Evolutionary conservation across 805 yeast species (phyloP).

Genomic region (Candida maris): DNA sequence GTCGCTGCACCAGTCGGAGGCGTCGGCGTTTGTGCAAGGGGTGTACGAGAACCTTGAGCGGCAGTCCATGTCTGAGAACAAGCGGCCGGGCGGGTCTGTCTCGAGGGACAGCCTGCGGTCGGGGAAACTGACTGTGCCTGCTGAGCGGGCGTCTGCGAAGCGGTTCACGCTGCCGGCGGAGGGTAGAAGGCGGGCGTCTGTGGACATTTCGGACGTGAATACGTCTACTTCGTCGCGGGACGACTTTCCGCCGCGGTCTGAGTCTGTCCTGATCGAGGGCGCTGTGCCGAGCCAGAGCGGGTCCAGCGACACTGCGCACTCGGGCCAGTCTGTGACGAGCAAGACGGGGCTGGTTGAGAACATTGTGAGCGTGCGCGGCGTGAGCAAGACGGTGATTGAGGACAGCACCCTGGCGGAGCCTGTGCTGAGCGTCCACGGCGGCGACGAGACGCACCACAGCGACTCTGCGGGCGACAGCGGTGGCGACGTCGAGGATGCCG

Average conservation of each 20-base stretch:
- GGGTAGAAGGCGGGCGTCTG: constrained; percentile 15
- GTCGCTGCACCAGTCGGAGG: constrained; percentile 43
- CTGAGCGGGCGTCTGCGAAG: constrained; percentile 5
- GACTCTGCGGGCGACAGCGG: constrained; percentile 2
- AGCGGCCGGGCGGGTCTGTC: neutral
- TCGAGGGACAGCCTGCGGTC: neutral
- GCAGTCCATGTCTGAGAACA: constrained; percentile 6
- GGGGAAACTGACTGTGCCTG: neutral
- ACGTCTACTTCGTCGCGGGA: neutral
- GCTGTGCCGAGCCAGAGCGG: constrained; percentile 4
- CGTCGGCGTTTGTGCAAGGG: constrained; percentile 38
- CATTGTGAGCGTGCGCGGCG: constrained; percentile 79
- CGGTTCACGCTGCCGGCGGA: constrained; percentile 20
- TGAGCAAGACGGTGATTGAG: constrained; percentile 80
- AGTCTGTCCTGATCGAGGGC: neutral
- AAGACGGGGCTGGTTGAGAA: constrained; percentile 75
- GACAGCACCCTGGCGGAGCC: constrained; percentile 43
- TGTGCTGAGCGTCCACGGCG: constrained; percentile 7
- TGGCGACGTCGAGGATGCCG: constrained; percentile 8
- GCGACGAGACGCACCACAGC: constrained; percentile 10
- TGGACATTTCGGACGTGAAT: constrained; percentile 24
- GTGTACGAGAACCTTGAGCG: constrained; percentile 26
- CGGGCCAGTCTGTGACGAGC: constrained; percentile 14
- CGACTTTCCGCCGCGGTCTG: neutral
- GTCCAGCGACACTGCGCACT: constrained; percentile 7